Percentiles rank a stretch among this genome's conserved stretches.
Conservation (phyloP, 257 asterid genomes). For the Solanum stenotomum region DNA sequence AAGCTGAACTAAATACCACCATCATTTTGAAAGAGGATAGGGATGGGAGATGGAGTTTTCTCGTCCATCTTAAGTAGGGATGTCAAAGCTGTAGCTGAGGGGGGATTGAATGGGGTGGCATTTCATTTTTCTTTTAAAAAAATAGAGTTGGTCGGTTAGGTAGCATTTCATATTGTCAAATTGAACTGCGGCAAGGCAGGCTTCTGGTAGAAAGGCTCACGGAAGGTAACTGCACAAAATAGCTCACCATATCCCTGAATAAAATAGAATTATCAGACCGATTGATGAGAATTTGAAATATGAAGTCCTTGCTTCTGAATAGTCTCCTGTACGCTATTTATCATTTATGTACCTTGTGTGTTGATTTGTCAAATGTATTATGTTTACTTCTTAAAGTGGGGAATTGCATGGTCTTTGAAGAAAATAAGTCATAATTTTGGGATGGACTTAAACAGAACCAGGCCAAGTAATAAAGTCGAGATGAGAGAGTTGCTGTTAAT, state of each 20-base stretch:
- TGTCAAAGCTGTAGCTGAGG: background rate
- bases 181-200: background rate
- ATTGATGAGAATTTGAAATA: background rate
- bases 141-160: background rate
- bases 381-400: background rate
- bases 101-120: background rate
- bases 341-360: background rate
- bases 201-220: background rate
- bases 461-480: background rate
- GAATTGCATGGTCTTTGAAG: background rate
- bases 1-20: background rate
- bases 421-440: background rate
- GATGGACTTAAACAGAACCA: background rate
- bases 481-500: background rate
- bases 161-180: background rate
- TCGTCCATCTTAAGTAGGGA: background rate
- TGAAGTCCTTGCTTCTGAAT: background rate
- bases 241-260: background rate
- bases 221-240: background rate
- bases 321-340: background rate
- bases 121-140: background rate
- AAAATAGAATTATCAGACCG: background rate
- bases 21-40: background rate
- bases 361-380: background rate
- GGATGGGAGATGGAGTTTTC: background rate